Conservation (phyloP, 768 basidiomycete genomes). For the Paxillus rubicundulus region DNA sequence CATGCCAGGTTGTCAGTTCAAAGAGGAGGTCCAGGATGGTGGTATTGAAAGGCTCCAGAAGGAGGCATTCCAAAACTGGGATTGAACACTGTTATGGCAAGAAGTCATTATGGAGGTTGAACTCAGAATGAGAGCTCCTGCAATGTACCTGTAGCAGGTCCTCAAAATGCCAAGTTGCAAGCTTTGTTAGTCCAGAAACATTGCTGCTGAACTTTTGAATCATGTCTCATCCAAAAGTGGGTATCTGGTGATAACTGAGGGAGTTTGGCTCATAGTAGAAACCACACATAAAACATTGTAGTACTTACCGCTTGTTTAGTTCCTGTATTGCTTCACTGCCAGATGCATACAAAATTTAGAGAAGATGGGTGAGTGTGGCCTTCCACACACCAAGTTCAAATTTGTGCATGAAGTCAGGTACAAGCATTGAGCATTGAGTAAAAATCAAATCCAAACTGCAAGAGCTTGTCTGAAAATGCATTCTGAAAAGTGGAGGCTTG, state of each 20-base stretch:
- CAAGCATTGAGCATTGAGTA: slow-evolving; percentile 26
- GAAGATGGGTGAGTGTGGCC: neutral
- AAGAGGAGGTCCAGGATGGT: slow-evolving; percentile 21
- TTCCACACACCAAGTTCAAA: slow-evolving; percentile 38
- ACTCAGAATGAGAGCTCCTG: neutral
- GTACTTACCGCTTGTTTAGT: slow-evolving; percentile 25
- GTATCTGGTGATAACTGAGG: slow-evolving; percentile 16
- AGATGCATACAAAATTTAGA: slow-evolving; percentile 28
- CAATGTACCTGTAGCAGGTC: slow-evolving; percentile 33
- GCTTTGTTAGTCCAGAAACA: slow-evolving; percentile 32
- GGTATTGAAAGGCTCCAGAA: slow-evolving; percentile 13
- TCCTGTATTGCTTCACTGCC: slow-evolving; percentile 14
- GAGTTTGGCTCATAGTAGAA: slow-evolving; percentile 4
- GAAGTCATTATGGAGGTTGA: no score
- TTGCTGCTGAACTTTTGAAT: slow-evolving; percentile 33
- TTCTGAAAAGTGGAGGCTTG: slow-evolving; percentile 18
- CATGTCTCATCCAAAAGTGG: slow-evolving; percentile 31
- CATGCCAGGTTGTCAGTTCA: slow-evolving; percentile 22
- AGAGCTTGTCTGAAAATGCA: slow-evolving; percentile 28
- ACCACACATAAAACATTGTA: neutral
- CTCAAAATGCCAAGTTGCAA: slow-evolving; percentile 39
- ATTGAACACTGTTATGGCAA: slow-evolving; percentile 29
- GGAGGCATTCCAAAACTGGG: slow-evolving; percentile 22
- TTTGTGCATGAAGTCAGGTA: slow-evolving; percentile 34
- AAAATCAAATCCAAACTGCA: slow-evolving; percentile 22